Conservation (phyloP, 208 protist genomes). For the Crithidia fasciculata region DNA sequence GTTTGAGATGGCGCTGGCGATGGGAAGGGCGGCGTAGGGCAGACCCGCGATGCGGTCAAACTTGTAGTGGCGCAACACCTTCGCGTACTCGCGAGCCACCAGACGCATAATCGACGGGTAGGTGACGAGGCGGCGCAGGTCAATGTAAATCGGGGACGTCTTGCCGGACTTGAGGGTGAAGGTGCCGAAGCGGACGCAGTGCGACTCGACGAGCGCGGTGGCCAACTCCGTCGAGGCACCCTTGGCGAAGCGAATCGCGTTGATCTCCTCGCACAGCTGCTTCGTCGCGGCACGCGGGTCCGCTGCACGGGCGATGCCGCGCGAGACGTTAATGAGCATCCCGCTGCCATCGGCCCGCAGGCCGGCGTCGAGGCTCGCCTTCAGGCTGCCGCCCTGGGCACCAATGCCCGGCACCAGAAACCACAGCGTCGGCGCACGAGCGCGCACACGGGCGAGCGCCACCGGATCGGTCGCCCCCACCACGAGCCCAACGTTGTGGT, state of each 20-base stretch:
- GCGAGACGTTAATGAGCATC: slow-evolving; percentile 88
- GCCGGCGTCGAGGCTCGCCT: slow-evolving; percentile 73
- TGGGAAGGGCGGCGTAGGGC: slow-evolving; percentile 95
- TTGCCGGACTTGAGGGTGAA: slow-evolving; percentile 97
- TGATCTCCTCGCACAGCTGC: slow-evolving; percentile 83
- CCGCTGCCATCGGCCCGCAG: slow-evolving; percentile 81
- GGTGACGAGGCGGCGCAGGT: slow-evolving; percentile 93
- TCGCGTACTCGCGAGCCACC: slow-evolving; percentile 80
- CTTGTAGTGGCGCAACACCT: slow-evolving; percentile 64
- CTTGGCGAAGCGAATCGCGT: slow-evolving; percentile 60
- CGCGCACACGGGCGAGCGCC: slow-evolving; percentile 75
- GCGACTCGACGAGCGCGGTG: slow-evolving; percentile 72
- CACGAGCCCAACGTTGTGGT: slow-evolving; percentile 86
- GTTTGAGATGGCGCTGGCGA: slow-evolving; percentile 93
- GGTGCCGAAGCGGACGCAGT: slow-evolving; percentile 93
- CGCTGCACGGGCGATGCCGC: slow-evolving; percentile 66
- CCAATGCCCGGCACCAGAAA: slow-evolving; percentile 90
- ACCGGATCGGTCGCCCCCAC: slow-evolving; percentile 86
- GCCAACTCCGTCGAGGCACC: slow-evolving; percentile 60
- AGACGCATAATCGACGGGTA: slow-evolving; percentile 84
- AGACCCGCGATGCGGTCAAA: slow-evolving; percentile 91
- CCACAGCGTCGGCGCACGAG: slow-evolving; percentile 81
- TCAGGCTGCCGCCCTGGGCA: slow-evolving; percentile 82
- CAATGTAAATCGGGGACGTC: slow-evolving; percentile 96
- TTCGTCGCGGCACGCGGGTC: slow-evolving; percentile 73